Percentiles rank a stretch among this genome's conserved stretches.
phyloP scores from a whole-genome alignment of 371 early-diverging fungal genomes.

The Actinomucor elegans region DNA sequence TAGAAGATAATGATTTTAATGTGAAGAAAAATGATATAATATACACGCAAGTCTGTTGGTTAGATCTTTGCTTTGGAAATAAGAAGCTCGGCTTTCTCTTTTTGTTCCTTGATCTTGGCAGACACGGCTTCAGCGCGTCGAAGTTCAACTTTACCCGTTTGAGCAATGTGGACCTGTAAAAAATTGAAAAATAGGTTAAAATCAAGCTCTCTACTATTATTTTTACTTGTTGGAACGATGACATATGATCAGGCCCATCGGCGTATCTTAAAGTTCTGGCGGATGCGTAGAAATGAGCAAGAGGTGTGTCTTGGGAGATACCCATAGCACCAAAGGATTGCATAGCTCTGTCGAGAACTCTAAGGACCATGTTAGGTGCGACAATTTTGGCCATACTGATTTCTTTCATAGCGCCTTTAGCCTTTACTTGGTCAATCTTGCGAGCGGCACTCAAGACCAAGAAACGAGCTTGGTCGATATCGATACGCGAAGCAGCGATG shows the following conservation, averaged over 20 bases:
- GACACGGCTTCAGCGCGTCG: slow-evolving; percentile 44
- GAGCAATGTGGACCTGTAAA: slow-evolving; percentile 26
- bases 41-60: too few relatives aligned
- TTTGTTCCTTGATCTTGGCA: slow-evolving; percentile 31
- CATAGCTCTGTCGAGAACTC: slow-evolving; percentile 85
- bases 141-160: slow-evolving; percentile 46
- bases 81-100: slow-evolving; percentile 29
- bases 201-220: not conserved
- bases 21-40: too few relatives aligned
- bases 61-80: slow-evolving; percentile 19
- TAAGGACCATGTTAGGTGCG: slow-evolving; percentile 77
- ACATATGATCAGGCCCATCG: slow-evolving; percentile 65
- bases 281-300: slow-evolving; percentile 84
- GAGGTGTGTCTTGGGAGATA: slow-evolving; percentile 81
- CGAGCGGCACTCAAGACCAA: slow-evolving; percentile 90
- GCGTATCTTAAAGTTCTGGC: slow-evolving; percentile 89
- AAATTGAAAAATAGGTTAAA: not conserved
- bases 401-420: slow-evolving; percentile 87
- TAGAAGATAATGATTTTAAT: too few relatives aligned
- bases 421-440: slow-evolving; percentile 82
- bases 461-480: slow-evolving; percentile 88
- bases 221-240: too few relatives aligned
- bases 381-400: slow-evolving; percentile 93
- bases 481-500: slow-evolving; percentile 85
- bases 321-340: slow-evolving; percentile 93